phyloP scores from a whole-genome alignment of 257 asterid genomes.

The Fraxinus americana region DNA sequence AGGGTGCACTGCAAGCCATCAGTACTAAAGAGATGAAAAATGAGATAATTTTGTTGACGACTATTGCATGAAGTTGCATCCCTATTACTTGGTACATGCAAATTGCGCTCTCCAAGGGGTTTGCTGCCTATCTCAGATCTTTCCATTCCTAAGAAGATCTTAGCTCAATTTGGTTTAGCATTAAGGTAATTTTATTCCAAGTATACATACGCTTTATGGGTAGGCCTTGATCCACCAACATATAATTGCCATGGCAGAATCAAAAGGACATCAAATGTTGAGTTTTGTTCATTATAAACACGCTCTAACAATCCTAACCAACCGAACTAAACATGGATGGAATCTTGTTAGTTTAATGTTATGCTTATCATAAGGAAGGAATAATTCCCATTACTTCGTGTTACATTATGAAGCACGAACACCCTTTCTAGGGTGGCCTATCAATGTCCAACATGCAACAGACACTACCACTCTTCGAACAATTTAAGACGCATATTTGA shows the following conservation, averaged over 20 bases:
- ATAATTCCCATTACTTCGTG: background rate
- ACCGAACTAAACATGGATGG: background rate
- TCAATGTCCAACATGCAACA: too few relatives aligned
- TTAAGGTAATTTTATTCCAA: too few relatives aligned
- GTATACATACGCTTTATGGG: too few relatives aligned
- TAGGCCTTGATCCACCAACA: too few relatives aligned
- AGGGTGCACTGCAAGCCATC: background rate
- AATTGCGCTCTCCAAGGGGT: background rate
- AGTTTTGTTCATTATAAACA: too few relatives aligned
- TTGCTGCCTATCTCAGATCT: background rate
- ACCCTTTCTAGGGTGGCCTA: too few relatives aligned
- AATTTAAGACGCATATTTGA: too few relatives aligned
- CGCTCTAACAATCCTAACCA: background rate
- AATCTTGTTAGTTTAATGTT: background rate
- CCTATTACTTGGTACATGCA: constrained; percentile 10
- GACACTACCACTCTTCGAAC: too few relatives aligned
- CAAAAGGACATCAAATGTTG: too few relatives aligned
- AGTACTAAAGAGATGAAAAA: background rate
- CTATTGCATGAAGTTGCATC: background rate
- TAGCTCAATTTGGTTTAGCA: constrained; percentile 6
- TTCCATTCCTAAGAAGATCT: constrained; percentile 8
- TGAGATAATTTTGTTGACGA: background rate
- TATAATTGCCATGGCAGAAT: too few relatives aligned
- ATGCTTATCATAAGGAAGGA: background rate
- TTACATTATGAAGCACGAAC: too few relatives aligned